phyloP scores from a whole-genome alignment of 1,284 basidiomycete species.

The Cryptococcus jaspeensis region DNA sequence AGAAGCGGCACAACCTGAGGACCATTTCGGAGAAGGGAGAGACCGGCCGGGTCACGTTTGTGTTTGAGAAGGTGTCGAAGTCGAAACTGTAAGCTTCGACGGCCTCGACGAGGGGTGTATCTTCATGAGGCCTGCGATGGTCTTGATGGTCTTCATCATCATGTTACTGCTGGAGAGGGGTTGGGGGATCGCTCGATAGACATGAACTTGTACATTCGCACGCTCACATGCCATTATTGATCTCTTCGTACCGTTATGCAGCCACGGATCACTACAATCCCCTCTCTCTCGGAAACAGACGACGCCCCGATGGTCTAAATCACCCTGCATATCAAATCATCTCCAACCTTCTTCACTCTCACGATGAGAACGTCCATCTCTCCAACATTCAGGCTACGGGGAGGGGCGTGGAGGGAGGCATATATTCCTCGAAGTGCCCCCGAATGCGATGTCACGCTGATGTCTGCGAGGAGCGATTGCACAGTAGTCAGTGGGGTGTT shows the following conservation, averaged over 20 bases:
- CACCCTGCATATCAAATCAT: background rate
- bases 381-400: slow-evolving; percentile 23
- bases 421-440: slow-evolving; percentile 32
- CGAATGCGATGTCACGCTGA: slow-evolving; percentile 36
- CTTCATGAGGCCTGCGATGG: background rate
- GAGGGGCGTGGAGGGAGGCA: slow-evolving; percentile 28
- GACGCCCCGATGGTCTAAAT: background rate
- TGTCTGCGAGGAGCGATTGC: slow-evolving; percentile 10
- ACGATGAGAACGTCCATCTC: slow-evolving; percentile 44
- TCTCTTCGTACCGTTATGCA: background rate
- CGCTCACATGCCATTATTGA: background rate
- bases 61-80: slow-evolving; percentile 47
- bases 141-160: too few relatives aligned
- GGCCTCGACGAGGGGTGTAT: background rate
- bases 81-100: slow-evolving; percentile 9
- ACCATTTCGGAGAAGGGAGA: slow-evolving; percentile 28
- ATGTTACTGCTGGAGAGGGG: too few relatives aligned
- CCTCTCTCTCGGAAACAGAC: background rate
- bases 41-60: slow-evolving; percentile 44
- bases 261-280: background rate
- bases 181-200: too few relatives aligned
- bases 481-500: background rate
- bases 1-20: slow-evolving; percentile 35
- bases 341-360: slow-evolving; percentile 19
- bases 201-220: background rate